A percentile compares a stretch with the other conserved stretches of the same genome.
Conservation (phyloP, 192 early-diverging fungal species). For the Podila minutissima region DNA sequence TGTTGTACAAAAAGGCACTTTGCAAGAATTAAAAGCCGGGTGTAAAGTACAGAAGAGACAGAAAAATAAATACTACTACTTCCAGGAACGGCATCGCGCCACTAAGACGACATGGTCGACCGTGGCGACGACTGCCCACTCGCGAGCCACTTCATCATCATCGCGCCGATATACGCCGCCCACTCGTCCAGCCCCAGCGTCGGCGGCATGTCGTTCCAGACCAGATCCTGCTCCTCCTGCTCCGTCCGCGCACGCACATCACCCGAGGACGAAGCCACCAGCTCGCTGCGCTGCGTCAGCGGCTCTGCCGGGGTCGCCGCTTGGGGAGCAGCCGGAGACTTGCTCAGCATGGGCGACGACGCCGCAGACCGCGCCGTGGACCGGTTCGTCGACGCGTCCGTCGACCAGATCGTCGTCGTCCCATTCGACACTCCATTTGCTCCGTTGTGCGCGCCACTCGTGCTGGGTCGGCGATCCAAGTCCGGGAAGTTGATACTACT, state of each 20-base stretch:
- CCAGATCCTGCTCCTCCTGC: conserved; percentile 24
- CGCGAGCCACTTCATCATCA: conserved; percentile 51
- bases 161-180: conserved; percentile 38
- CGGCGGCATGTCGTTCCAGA: conserved; percentile 49
- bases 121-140: conserved; percentile 32
- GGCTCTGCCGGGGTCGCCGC: neutral
- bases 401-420: conserved; percentile 31
- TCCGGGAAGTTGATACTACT: conserved; percentile 41
- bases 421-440: neutral
- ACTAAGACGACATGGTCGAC: conserved; percentile 8
- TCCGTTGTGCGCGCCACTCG: neutral
- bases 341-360: neutral
- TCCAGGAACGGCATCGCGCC: neutral
- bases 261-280: neutral
- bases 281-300: neutral
- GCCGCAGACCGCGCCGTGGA: conserved; percentile 12
- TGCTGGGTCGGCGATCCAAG: conserved; percentile 4
- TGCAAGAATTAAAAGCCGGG: too few species aligned
- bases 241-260: conserved; percentile 2
- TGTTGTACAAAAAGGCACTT: too few species aligned
- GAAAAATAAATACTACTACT: neutral
- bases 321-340: neutral
- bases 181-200: conserved; percentile 47
- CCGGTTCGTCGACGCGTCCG: conserved; percentile 16
- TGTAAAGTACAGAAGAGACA: neutral